These are phyloP conservation scores for Pyrenula massariospora DNA, from an alignment of 495 filamentous ascomycete species.

Conservation along the genomic window DNA sequence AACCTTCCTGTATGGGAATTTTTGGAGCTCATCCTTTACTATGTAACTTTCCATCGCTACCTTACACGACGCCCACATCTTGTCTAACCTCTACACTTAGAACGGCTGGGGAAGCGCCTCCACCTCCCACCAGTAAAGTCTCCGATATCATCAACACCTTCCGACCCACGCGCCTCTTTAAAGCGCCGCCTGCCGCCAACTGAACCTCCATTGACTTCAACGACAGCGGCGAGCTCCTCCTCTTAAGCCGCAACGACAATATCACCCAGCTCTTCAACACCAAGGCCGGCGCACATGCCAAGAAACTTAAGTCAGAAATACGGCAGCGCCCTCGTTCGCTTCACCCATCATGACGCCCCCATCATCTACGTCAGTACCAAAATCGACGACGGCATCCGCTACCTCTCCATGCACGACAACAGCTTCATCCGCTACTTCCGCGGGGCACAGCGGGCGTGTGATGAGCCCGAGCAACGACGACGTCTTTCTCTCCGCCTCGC, in stretches of 20 bases:
- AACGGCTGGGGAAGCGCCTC: too few relatives aligned
- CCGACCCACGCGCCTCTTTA: too few relatives aligned
- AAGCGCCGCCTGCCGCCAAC: too few relatives aligned
- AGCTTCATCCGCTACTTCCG: slow-evolving; percentile 73
- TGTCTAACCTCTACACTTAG: too few relatives aligned
- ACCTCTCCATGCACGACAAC: slow-evolving; percentile 75
- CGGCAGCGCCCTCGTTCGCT: slow-evolving; percentile 69
- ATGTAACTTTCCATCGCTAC: too few relatives aligned
- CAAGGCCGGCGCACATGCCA: slow-evolving; percentile 60
- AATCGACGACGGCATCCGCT: slow-evolving; percentile 67
- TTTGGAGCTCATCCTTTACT: too few relatives aligned
- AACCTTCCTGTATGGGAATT: too few relatives aligned
- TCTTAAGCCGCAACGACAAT: slow-evolving; percentile 67
- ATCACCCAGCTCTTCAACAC: slow-evolving; percentile 76
- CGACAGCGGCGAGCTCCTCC: slow-evolving; percentile 65
- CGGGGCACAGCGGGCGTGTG: slow-evolving; percentile 58
- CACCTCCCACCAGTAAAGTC: slow-evolving; percentile 12
- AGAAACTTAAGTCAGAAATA: slow-evolving; percentile 72
- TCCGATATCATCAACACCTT: slow-evolving; percentile 17
- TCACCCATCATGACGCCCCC: slow-evolving; percentile 59
- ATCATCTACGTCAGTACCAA: slow-evolving; percentile 79
- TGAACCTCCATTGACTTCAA: slow-evolving; percentile 66
- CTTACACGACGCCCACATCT: too few relatives aligned
- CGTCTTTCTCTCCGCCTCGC: slow-evolving; percentile 64
- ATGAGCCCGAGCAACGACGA: slow-evolving; percentile 59